Evolutionary conservation across 169 alveolate genomes (phyloP).

Genomic region (Cryptosporidium ubiquitum): DNA sequence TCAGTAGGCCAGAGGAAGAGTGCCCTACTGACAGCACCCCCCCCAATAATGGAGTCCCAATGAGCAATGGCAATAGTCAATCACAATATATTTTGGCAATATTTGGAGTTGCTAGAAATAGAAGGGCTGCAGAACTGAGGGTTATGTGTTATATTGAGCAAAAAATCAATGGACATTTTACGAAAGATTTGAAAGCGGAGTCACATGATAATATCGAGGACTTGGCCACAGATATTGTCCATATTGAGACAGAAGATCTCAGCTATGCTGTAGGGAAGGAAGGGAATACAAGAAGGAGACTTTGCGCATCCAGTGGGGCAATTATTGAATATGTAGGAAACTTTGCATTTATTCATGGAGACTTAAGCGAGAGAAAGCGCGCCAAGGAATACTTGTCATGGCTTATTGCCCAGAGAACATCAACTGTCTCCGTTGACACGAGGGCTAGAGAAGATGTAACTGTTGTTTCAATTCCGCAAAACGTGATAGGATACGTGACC

Average conservation of each 20-base stretch:
- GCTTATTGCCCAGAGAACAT: conserved; percentile 72
- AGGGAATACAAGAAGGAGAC: conserved; percentile 80
- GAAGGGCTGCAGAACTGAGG: conserved; percentile 69
- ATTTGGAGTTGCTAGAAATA: conserved; percentile 59
- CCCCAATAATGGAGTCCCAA: background rate
- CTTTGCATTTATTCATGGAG: conserved; percentile 73
- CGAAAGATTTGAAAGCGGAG: conserved; percentile 51
- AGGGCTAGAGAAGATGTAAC: conserved; percentile 78
- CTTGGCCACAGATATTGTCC: conserved; percentile 67
- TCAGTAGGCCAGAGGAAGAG: conserved; percentile 68
- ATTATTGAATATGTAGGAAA: conserved; percentile 79
- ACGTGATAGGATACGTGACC: conserved; percentile 79
- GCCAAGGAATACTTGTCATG: conserved; percentile 74
- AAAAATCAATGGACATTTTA: conserved; percentile 58
- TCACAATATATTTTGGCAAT: conserved; percentile 52
- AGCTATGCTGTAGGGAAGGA: conserved; percentile 80
- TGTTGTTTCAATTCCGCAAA: conserved; percentile 76
- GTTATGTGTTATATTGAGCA: conserved; percentile 72
- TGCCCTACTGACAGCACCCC: conserved; percentile 21
- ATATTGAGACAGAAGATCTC: conserved; percentile 70
- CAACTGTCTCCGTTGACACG: conserved; percentile 67
- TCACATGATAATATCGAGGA: conserved; percentile 44
- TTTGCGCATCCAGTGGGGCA: conserved; percentile 81
- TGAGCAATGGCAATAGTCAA: background rate
- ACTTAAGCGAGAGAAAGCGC: conserved; percentile 70